Conservation (phyloP, 139 green algal genomes). For the Chlorella sp. region DNA sequence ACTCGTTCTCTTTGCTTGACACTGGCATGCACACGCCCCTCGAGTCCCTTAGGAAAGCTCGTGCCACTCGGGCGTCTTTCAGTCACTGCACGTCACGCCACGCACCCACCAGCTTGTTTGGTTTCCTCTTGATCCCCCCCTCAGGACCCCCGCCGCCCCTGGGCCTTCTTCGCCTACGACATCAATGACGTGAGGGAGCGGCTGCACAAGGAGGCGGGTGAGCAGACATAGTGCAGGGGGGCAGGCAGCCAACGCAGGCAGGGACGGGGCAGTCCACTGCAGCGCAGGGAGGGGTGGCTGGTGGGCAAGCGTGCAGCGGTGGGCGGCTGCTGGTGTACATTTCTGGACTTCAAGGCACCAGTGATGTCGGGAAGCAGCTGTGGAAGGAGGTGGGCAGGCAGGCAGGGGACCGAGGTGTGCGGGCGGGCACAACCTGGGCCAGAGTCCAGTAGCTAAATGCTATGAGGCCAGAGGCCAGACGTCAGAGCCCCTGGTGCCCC, state of each 20-base stretch:
- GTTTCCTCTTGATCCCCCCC: background rate
- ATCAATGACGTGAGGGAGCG: slow-evolving; percentile 46
- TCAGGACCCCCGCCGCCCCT: slow-evolving; percentile 29
- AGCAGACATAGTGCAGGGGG: background rate
- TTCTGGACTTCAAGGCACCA: too few species aligned
- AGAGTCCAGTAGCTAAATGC: too few species aligned
- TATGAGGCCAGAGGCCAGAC: too few species aligned
- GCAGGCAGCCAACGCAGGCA: background rate
- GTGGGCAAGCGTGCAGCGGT: too few species aligned
- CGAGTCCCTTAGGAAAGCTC: too few species aligned
- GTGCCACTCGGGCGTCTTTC: too few species aligned
- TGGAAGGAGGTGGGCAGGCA: too few species aligned
- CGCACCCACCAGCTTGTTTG: background rate
- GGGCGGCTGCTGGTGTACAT: background rate
- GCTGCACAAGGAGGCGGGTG: slow-evolving; percentile 49
- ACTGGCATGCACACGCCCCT: too few species aligned
- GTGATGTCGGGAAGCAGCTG: too few species aligned
- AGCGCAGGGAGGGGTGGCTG: background rate
- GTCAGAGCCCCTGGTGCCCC: background rate
- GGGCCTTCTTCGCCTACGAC: slow-evolving; percentile 42
- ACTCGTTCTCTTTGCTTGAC: too few species aligned
- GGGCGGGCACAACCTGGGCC: too few species aligned
- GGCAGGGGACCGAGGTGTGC: too few species aligned
- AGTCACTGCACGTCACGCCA: background rate
- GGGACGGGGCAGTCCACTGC: background rate